phyloP scores from a whole-genome alignment of 1,284 basidiomycete species.

The Leccinum subrobustum region DNA sequence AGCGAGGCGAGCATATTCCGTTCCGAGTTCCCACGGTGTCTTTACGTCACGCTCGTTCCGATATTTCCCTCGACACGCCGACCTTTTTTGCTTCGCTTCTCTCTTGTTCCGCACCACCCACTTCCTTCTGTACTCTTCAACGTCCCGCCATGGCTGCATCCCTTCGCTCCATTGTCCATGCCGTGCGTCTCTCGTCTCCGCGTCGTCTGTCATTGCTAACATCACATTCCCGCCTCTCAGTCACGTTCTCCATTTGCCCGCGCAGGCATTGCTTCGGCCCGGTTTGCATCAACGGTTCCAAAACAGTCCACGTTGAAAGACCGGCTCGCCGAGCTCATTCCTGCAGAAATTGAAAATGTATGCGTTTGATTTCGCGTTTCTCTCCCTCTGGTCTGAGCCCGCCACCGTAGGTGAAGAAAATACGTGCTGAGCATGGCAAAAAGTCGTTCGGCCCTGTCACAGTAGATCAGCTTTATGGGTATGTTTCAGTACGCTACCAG shows the following conservation, averaged over 20 bases:
- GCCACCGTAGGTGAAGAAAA: conserved; percentile 69
- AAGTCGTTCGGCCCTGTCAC: conserved; percentile 88
- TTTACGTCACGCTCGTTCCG: conserved; percentile 19
- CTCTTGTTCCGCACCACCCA: conserved; percentile 8
- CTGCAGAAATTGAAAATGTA: conserved; percentile 84
- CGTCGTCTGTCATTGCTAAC: background rate
- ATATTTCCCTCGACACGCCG: conserved; percentile 22
- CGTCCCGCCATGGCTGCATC: conserved; percentile 25
- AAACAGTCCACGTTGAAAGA: conserved; percentile 85
- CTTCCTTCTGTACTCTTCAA: background rate
- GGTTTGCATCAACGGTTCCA: conserved; percentile 64
- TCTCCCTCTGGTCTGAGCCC: conserved; percentile 6
- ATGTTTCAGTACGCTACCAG: conserved; percentile 23
- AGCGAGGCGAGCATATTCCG: background rate
- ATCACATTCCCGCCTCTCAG: conserved; percentile 32
- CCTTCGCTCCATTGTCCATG: conserved; percentile 45
- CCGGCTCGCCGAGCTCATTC: conserved; percentile 88
- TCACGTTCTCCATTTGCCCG: conserved; percentile 48
- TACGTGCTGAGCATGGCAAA: conserved; percentile 82
- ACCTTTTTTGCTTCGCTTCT: conserved; percentile 7
- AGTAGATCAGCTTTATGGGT: conserved; percentile 91
- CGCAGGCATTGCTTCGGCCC: conserved; percentile 46
- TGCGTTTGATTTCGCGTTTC: conserved; percentile 16
- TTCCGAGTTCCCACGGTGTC: conserved; percentile 16
- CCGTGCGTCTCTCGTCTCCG: conserved; percentile 37